A percentile compares a stretch with the other conserved stretches of the same genome.
Evolutionary conservation across 805 yeast species (phyloP).

Genomic region (Lipomyces japonicus): DNA sequence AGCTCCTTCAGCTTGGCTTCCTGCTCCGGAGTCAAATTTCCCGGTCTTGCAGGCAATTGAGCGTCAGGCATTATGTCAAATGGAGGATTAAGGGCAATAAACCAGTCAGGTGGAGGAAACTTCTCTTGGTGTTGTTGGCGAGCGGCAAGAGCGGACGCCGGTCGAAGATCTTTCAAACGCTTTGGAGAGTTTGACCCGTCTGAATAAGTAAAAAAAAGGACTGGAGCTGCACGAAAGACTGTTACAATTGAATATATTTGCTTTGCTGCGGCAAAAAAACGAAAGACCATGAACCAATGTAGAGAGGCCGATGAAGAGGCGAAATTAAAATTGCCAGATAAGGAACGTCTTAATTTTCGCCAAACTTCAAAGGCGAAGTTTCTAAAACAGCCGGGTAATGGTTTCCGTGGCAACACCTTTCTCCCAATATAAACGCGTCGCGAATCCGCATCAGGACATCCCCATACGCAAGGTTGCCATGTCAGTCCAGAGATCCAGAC

Average conservation of each 20-base stretch:
- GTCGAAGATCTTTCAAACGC: slow-evolving; percentile 9
- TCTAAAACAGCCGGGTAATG: background rate
- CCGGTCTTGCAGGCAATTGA: slow-evolving; percentile 38
- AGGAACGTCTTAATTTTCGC: too few relatives aligned
- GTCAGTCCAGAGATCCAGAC: slow-evolving; percentile 21
- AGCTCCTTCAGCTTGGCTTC: slow-evolving; percentile 40
- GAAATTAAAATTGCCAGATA: too few relatives aligned
- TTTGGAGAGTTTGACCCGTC: background rate
- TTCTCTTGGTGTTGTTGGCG: slow-evolving; percentile 3
- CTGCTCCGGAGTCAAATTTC: slow-evolving; percentile 40
- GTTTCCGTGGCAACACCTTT: too few relatives aligned
- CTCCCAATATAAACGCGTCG: too few relatives aligned
- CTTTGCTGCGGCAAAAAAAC: background rate
- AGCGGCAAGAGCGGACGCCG: slow-evolving; percentile 6
- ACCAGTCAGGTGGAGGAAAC: slow-evolving; percentile 17
- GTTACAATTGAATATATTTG: background rate
- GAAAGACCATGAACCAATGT: slow-evolving; percentile 1
- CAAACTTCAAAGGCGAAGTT: too few relatives aligned
- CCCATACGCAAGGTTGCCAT: too few relatives aligned
- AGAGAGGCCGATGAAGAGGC: too few relatives aligned
- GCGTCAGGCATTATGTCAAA: slow-evolving; percentile 22
- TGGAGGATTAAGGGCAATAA: slow-evolving; percentile 23
- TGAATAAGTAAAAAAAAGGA: background rate
- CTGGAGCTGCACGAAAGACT: slow-evolving; percentile 6
- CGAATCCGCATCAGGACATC: too few relatives aligned